Evolutionary conservation across 176 grass and related monocot genomes (phyloP).

Genomic region (Phragmites australis): DNA sequence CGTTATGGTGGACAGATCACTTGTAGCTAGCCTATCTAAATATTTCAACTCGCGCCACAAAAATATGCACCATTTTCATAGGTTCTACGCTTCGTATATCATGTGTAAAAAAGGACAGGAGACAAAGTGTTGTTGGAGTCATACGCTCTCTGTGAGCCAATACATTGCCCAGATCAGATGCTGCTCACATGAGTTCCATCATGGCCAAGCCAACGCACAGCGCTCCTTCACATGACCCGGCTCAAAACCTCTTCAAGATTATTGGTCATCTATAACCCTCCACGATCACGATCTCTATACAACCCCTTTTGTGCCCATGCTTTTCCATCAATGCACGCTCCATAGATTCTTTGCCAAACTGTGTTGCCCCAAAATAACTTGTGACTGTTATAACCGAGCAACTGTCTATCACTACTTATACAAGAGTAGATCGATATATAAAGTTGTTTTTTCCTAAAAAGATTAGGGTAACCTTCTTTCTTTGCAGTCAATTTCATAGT

Average conservation of each 20-base stretch:
- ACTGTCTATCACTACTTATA: background rate
- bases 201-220: slow-evolving; percentile 5
- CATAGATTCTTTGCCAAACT: background rate
- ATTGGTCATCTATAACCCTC: too few species aligned
- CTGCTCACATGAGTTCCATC: slow-evolving; percentile 51
- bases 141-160: slow-evolving; percentile 7
- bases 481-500: slow-evolving; percentile 12
- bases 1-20: too few species aligned
- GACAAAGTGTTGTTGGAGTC: slow-evolving; percentile 4
- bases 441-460: slow-evolving; percentile 13
- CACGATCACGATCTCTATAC: too few species aligned
- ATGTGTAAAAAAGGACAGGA: background rate
- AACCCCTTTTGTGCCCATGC: slow-evolving; percentile 8
- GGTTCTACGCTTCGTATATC: background rate
- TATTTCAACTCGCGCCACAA: background rate
- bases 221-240: slow-evolving; percentile 40
- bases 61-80: background rate
- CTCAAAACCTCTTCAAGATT: background rate
- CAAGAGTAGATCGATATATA: background rate
- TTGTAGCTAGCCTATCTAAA: background rate
- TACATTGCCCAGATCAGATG: slow-evolving; percentile 22
- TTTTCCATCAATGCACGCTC: slow-evolving; percentile 26
- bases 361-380: background rate
- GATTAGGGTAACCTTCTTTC: background rate
- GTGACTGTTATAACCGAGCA: too few species aligned